phyloP scores from a whole-genome alignment of 306 rosid genomes.

The Casuarina equisetifolia region DNA sequence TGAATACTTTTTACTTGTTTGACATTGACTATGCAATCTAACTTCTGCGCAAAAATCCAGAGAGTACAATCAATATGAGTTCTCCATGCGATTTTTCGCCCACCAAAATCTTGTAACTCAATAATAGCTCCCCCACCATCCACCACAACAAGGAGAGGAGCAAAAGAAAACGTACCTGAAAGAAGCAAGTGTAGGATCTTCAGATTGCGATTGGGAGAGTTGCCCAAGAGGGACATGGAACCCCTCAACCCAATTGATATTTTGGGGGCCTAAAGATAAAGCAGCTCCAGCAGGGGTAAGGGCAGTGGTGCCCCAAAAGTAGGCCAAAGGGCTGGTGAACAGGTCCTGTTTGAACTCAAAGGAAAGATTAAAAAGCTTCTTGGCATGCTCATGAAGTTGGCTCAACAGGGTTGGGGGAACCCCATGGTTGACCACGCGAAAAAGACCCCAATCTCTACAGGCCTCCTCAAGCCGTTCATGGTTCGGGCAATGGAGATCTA shows the following conservation, averaged over 20 bases:
- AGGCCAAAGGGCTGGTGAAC: constrained; percentile 40
- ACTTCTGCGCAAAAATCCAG: neutral
- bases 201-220: constrained; percentile 41
- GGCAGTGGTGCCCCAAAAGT: constrained; percentile 79
- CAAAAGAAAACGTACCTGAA: constrained; percentile 37
- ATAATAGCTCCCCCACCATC: neutral
- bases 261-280: constrained; percentile 23
- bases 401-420: constrained; percentile 53
- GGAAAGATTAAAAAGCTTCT: constrained; percentile 37
- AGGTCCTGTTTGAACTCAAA: constrained; percentile 54
- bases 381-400: constrained; percentile 37
- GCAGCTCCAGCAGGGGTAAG: constrained; percentile 52
- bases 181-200: constrained; percentile 38
- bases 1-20: too few species aligned
- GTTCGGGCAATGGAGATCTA: constrained; percentile 47
- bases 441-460: constrained; percentile 63
- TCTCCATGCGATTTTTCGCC: too few species aligned
- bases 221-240: constrained; percentile 45
- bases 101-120: too few species aligned
- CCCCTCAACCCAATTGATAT: constrained; percentile 67
- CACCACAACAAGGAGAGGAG: too few species aligned
- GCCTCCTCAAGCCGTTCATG: constrained; percentile 41
- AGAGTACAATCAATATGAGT: neutral
- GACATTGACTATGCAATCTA: neutral
- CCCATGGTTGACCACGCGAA: constrained; percentile 75